Percentiles rank a stretch among this genome's conserved stretches.
These are phyloP conservation scores for Penicillium arizonense DNA, from an alignment of 495 filamentous ascomycete genomes.

Conservation along the genomic window DNA sequence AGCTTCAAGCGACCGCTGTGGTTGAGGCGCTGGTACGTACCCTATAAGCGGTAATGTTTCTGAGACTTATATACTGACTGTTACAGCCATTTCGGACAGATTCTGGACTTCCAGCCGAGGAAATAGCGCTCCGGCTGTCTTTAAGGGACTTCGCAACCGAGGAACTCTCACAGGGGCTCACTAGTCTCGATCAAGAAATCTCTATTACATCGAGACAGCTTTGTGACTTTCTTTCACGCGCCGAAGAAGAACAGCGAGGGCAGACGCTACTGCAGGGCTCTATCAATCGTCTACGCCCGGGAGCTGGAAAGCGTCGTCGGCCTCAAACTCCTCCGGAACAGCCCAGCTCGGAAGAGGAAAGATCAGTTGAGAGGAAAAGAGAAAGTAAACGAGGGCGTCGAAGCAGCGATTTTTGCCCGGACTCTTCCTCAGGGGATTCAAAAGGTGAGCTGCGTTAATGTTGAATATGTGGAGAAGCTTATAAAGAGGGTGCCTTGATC, in stretches of 20 bases:
- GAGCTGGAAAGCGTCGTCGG: no score
- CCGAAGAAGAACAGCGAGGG: constrained; percentile 7
- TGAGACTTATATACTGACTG: neutral
- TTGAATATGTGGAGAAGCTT: no score
- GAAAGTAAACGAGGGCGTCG: no score
- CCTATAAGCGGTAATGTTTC: neutral
- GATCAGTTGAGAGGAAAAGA: no score
- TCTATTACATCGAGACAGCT: constrained; percentile 13
- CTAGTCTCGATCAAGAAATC: constrained; percentile 13
- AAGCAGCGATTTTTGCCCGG: no score
- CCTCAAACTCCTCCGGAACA: no score
- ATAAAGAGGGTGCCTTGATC: no score
- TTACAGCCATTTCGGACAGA: constrained; percentile 11
- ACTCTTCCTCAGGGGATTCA: no score
- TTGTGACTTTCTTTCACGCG: constrained; percentile 14
- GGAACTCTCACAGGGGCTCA: neutral
- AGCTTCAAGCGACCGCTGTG: constrained; percentile 2
- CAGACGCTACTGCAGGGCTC: no score
- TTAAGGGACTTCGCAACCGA: constrained; percentile 10
- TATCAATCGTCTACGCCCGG: no score
- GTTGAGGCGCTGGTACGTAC: constrained; percentile 8
- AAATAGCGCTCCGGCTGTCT: constrained; percentile 4
- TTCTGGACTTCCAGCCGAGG: constrained; percentile 6
- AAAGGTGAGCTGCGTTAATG: no score
- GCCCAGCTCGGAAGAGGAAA: no score